Conservation (phyloP, 768 basidiomycete genomes). For the Solioccasus polychromus region DNA sequence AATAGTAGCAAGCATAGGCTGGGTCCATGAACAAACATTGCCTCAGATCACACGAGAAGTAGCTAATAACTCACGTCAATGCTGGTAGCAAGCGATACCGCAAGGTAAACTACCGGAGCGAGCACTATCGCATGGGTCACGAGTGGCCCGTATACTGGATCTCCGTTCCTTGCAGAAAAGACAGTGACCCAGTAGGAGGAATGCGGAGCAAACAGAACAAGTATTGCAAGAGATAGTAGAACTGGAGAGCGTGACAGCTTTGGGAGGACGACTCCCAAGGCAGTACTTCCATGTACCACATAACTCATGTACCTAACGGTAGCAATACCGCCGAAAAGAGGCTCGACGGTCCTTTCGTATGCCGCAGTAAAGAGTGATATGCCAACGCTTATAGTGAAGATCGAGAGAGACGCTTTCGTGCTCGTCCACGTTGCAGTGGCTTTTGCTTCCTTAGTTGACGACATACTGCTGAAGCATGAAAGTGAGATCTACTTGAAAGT, state of each 20-base stretch:
- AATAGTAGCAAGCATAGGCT: conserved; percentile 25
- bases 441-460: conserved; percentile 3
- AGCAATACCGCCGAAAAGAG: conserved; percentile 64
- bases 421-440: conserved; percentile 12
- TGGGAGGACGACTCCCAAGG: conserved; percentile 32
- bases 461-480: conserved; percentile 1
- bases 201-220: conserved; percentile 51
- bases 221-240: conserved; percentile 35
- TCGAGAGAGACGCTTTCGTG: conserved; percentile 18
- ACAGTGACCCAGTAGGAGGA: conserved; percentile 67
- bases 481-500: no score
- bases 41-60: not conserved
- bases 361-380: conserved; percentile 59
- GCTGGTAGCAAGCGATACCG: conserved; percentile 44
- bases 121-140: conserved; percentile 56
- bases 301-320: conserved; percentile 48
- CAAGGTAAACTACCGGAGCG: conserved; percentile 52
- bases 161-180: conserved; percentile 51
- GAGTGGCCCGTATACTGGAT: conserved; percentile 56
- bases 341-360: conserved; percentile 63
- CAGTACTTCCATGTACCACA: conserved; percentile 36
- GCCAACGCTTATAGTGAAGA: conserved; percentile 26
- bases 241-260: conserved; percentile 24
- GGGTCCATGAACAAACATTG: not conserved
- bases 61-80: conserved; percentile 35